A percentile compares a stretch with the other conserved stretches of the same genome.
These are phyloP conservation scores for Picochlorum sp. DNA, from an alignment of 139 green algal species.

Conservation along the genomic window DNA sequence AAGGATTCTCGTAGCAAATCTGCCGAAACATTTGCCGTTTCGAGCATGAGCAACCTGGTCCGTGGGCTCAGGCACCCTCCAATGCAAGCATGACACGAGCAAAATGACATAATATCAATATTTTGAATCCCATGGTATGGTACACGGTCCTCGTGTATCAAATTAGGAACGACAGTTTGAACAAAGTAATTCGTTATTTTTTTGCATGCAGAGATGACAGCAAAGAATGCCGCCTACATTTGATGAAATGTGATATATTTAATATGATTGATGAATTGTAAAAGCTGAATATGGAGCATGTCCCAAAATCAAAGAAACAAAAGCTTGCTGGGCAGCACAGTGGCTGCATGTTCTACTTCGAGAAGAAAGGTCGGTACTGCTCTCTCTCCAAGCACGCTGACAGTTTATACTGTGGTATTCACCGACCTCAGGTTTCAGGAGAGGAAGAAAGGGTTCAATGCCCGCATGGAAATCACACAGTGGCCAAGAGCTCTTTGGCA, in stretches of 20 bases:
- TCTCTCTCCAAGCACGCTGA: not conserved
- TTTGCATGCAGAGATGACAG: no score
- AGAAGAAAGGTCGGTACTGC: not conserved
- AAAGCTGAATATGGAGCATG: not conserved
- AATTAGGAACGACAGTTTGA: no score
- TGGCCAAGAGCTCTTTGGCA: not conserved
- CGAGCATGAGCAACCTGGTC: slow-evolving; percentile 1
- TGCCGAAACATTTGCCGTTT: slow-evolving; percentile 5
- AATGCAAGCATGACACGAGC: slow-evolving; percentile 20
- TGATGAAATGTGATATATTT: not conserved
- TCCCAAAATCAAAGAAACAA: slow-evolving; percentile 5
- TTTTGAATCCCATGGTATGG: no score
- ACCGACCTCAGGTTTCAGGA: not conserved
- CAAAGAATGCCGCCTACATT: no score
- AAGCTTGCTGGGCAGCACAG: not conserved
- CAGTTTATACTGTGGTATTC: not conserved
- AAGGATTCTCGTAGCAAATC: slow-evolving; percentile 19
- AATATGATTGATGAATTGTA: not conserved
- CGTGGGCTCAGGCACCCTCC: slow-evolving; percentile 17
- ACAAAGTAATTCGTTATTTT: no score
- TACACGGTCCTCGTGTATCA: no score
- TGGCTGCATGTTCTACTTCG: slow-evolving; percentile 4
- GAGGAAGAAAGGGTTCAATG: not conserved
- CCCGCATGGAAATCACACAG: not conserved
- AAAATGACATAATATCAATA: not conserved